A percentile compares a stretch with the other conserved stretches of the same genome.
These are phyloP conservation scores for Neofusicoccum sp. DNA, from an alignment of 2,329 filamentous ascomycete genomes.

Conservation along the genomic window DNA sequence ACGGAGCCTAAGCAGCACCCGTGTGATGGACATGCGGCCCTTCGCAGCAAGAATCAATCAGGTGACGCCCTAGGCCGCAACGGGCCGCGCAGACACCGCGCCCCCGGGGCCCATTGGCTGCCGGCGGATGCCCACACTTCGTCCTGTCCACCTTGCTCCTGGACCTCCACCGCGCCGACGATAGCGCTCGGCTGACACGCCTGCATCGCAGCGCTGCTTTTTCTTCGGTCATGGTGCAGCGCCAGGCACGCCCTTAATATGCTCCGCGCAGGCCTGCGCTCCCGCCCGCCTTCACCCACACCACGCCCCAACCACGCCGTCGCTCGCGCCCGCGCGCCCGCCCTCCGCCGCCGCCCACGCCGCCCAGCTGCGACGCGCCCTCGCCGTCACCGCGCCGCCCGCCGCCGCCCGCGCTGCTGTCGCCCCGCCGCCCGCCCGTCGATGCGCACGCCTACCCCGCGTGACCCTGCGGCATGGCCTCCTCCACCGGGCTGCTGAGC, in stretches of 20 bases:
- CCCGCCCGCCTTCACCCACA: constrained; percentile 2
- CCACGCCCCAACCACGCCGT: background rate
- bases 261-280: background rate
- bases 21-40: background rate
- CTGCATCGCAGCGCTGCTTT: constrained; percentile 21
- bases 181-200: constrained; percentile 26
- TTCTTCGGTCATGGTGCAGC: constrained; percentile 17
- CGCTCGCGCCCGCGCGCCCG: background rate
- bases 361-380: background rate
- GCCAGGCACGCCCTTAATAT: constrained; percentile 11
- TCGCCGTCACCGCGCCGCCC: background rate
- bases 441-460: constrained; percentile 33
- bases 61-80: constrained; percentile 11
- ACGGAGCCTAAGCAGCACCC: too few relatives aligned
- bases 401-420: constrained; percentile 4
- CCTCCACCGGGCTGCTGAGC: constrained; percentile 35
- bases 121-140: constrained; percentile 15
- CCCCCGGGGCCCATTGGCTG: constrained; percentile 15
- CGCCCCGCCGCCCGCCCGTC: constrained; percentile 21
- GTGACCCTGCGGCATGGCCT: constrained; percentile 29
- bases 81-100: background rate
- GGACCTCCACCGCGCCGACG: constrained; percentile 22
- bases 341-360: background rate
- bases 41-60: constrained; percentile 11
- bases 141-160: background rate